Base-by-base conservation (phyloP, 140 eudicot species). In the Anethum foeniculum region DNA sequence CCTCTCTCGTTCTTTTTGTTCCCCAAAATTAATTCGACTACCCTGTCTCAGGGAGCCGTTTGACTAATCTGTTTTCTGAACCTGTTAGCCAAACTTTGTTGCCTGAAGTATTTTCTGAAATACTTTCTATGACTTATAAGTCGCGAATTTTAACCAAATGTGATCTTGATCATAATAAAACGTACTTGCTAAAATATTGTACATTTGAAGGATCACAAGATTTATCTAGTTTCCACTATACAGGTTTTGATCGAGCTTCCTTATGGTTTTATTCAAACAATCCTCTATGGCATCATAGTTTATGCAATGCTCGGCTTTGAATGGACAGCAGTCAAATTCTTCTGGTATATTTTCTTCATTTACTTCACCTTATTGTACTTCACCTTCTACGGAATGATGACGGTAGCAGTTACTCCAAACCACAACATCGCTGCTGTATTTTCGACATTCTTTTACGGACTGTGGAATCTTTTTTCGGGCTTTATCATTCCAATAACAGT, bases 381-480 rank as follows among this genome's bases (percentile, higher is more conserved):
- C 86, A 84, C 92, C 0, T 81, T 75, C 80, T 88, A 86, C 44
- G 92, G 92, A 54, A 88, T 88, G 92, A 84, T 86, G 89, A 64
- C 76, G 25, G 86, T 86, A 34, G 89, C 85, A 1, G 79, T 86
- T 6, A 88, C 89, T 12, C 92, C 92, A 2, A 82, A 82, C 58
- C 85, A 56, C 64, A 79, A 81, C 69, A 83, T 88, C 6, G 84
- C 92, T 43, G 81, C 86, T 76, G 82, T 88, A 7, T 41, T 86
- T 7, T 69, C 88, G 0, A 75, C 88, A 18, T 73, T 83, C 23
- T 88, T 88, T 81, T 84, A 74, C n/a, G 80, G 79, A 0, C 3
- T 88, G 43, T 88, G 92, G 92, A 88, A 86, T 78, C 81, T 88
- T n/a, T 88, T 88, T 75, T 81, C 88, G 3, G 92, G 92, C 9